Evolutionary conservation across 202 grass and related monocot genomes (phyloP), one percentile per base, ranked within the genome.

Genomic region (Dendrocalamus latiflorus): DNA sequence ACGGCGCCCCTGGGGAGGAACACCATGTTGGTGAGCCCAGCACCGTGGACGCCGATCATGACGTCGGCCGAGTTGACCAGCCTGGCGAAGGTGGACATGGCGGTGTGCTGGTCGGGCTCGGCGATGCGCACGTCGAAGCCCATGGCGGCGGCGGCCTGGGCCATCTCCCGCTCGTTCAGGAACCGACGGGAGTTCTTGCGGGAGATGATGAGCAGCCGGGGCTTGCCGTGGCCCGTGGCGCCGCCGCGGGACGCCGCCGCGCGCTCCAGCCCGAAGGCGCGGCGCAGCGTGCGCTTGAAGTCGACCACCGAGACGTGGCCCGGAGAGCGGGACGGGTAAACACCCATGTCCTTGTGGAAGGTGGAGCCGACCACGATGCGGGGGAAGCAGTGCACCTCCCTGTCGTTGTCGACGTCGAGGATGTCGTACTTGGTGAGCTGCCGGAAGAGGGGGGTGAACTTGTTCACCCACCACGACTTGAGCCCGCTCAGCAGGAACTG

Each of bases 261-360:
- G 50, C 89, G 89, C 24, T 75, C 80, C 9, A 94, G 80, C 0
- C 62, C 70, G 76, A 89, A 94, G 3, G 79, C 82, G 14, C 51
- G 54, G 41, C 92, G 86, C 42, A 94, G 84, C 36, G 51, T 55
- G 79, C 87, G 87, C 67, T 90, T 94, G 89, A 91, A 94, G 80
- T 91, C 87, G 0, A 81, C 86, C 15, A 87, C 70, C 4, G 92
- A 89, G 79, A 94, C 74, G 73, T 75, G 73, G 1, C 81, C 86
- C 44, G 87, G 87, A 0, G 87, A 59, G 30, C 47, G 70, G 8
- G 78, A 5, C 0, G 90, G 87, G 76, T 81, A 48, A 3, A 94
- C 81, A 78, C 87, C 90, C 89, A 94, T 92, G 76, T 94, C 93
- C 87, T 90, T 94, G 78, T 94, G 93, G 74, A 91, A 92, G 72